Conservation (phyloP, 2,329 filamentous ascomycete genomes). For the Penicillium sp. region DNA sequence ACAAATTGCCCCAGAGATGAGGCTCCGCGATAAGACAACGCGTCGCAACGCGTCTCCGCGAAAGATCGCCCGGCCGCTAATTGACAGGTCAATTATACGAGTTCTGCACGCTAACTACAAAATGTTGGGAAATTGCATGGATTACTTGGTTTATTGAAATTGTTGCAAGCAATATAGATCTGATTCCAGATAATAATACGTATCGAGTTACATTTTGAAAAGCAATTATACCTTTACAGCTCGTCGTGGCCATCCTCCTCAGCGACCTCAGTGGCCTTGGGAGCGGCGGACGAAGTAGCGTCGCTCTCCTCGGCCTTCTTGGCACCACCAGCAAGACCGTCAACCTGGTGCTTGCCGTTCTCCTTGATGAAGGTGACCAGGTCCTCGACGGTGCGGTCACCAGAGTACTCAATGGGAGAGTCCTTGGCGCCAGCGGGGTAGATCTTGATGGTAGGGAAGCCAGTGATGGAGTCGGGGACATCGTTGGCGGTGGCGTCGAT, state of each 20-base stretch:
- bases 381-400: constrained; percentile 86
- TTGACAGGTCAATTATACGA: not conserved
- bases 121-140: not conserved
- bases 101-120: too few species aligned
- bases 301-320: constrained; percentile 56
- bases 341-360: constrained; percentile 86
- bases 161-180: constrained; percentile 1
- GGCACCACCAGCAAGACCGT: constrained; percentile 60
- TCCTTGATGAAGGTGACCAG: constrained; percentile 90
- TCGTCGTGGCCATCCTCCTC: constrained; percentile 40
- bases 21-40: constrained; percentile 4
- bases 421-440: constrained; percentile 89
- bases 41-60: not conserved
- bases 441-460: constrained; percentile 99
- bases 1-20: not conserved
- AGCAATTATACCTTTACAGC: constrained; percentile 31
- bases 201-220: constrained; percentile 9
- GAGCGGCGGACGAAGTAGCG: constrained; percentile 21
- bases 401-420: constrained; percentile 81
- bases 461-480: constrained; percentile 92
- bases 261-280: constrained; percentile 25
- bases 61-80: not conserved
- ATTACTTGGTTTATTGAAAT: not conserved
- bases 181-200: constrained; percentile 21
- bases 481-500: constrained; percentile 96